phyloP scores from a whole-genome alignment of 2,329 filamentous ascomycete species.

The Pseudogymnoascus sp. region DNA sequence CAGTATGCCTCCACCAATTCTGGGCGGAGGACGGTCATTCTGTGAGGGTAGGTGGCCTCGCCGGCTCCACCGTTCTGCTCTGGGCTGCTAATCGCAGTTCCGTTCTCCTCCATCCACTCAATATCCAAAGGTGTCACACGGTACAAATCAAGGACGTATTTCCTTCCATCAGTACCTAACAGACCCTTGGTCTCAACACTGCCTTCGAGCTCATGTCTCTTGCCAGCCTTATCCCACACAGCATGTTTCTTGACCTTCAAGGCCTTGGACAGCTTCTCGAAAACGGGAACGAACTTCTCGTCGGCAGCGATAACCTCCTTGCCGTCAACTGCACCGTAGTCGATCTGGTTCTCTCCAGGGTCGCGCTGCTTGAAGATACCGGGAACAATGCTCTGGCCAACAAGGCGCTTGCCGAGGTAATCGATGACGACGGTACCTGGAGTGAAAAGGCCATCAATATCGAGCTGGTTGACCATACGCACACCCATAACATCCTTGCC shows the following conservation, averaged over 20 bases:
- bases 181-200: constrained; percentile 97
- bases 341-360: constrained; percentile 95
- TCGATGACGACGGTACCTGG: constrained; percentile 95
- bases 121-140: constrained; percentile 89
- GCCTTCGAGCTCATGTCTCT: constrained; percentile 83
- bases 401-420: constrained; percentile 93
- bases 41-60: constrained; percentile 64
- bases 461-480: constrained; percentile 90
- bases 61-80: constrained; percentile 26
- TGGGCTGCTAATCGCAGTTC: constrained; percentile 34
- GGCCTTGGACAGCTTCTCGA: constrained; percentile 83
- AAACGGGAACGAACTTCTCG: constrained; percentile 73
- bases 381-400: constrained; percentile 95
- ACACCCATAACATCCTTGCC: constrained; percentile 95
- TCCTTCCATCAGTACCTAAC: constrained; percentile 91
- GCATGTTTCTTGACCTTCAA: constrained; percentile 89
- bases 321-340: constrained; percentile 96
- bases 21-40: constrained; percentile 87
- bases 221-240: constrained; percentile 95
- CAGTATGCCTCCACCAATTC: constrained; percentile 85
- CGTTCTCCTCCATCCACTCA: constrained; percentile 75
- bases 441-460: constrained; percentile 89
- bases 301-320: constrained; percentile 92
- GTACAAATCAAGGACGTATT: constrained; percentile 96
- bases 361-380: constrained; percentile 99